Evolutionary conservation across 257 asterid species (phyloP).

Genomic region (Nicotiana tomentosiformis): DNA sequence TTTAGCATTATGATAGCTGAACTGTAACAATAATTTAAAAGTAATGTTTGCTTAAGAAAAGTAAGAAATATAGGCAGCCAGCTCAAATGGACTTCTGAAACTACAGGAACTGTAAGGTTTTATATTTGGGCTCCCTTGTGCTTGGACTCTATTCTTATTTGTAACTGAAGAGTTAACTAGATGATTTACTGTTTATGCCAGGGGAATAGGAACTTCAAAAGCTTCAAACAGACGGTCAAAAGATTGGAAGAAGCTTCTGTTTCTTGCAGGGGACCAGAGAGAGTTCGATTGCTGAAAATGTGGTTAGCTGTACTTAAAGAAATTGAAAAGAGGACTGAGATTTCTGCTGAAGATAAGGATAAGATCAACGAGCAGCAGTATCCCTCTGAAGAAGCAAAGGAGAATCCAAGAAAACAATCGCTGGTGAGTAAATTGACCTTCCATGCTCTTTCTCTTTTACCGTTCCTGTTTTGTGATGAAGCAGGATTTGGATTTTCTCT

Average conservation of each 20-base stretch:
- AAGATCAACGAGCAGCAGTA: constrained; percentile 39
- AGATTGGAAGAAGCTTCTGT: constrained; percentile 95
- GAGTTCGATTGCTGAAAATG: constrained; percentile 73
- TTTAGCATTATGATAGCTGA: not conserved
- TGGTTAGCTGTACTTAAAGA: constrained; percentile 79
- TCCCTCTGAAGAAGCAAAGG: constrained; percentile 60
- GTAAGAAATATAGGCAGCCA: not conserved
- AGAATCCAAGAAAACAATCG: constrained; percentile 63
- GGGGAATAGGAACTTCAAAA: constrained; percentile 65
- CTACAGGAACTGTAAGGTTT: not conserved
- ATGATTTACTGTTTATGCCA: constrained; percentile 20
- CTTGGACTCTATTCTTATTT: not conserved
- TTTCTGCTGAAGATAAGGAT: constrained; percentile 46
- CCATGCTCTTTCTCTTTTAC: not conserved
- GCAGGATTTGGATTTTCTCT: not conserved
- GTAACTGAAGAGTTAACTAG: not conserved
- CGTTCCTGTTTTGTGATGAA: constrained; percentile 1
- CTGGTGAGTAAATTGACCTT: constrained; percentile 40
- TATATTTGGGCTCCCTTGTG: not conserved
- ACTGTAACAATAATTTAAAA: not conserved
- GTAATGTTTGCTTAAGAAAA: not conserved
- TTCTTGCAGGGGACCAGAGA: constrained; percentile 85
- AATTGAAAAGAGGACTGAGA: constrained; percentile 38
- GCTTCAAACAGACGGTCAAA: constrained; percentile 87
- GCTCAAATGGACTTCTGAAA: not conserved